Evolutionary conservation across 192 early-diverging fungal genomes (phyloP).

Genomic region (Coemansia guatemalensis): DNA sequence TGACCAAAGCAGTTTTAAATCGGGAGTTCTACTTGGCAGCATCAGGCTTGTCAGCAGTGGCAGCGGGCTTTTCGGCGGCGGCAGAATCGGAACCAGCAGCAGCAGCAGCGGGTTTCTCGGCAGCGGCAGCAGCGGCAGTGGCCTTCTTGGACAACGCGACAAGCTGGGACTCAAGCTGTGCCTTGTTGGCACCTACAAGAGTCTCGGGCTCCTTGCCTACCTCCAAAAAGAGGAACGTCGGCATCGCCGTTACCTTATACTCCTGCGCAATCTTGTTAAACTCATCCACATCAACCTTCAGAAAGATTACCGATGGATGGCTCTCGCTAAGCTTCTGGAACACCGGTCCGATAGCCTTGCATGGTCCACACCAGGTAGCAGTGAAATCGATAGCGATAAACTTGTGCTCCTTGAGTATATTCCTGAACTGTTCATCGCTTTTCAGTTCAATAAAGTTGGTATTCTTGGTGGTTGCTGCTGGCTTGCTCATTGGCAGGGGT

Average conservation of each 20-base stretch:
- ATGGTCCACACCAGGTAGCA: conserved; percentile 86
- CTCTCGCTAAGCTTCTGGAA: conserved; percentile 59
- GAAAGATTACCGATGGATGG: conserved; percentile 60
- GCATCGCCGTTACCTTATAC: conserved; percentile 65
- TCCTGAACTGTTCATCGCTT: conserved; percentile 8
- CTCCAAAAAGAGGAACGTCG: conserved; percentile 76
- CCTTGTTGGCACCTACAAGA: conserved; percentile 32
- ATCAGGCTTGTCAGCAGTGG: background rate
- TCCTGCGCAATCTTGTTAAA: conserved; percentile 37
- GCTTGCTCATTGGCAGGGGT: background rate
- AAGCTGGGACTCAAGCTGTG: conserved; percentile 5
- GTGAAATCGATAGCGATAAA: conserved; percentile 71
- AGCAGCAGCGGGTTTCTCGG: background rate
- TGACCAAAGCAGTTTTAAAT: background rate
- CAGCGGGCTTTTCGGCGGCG: background rate
- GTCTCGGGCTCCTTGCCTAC: conserved; percentile 57
- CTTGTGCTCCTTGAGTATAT: conserved; percentile 27
- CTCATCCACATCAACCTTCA: conserved; percentile 87
- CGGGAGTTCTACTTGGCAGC: background rate
- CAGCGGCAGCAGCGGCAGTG: background rate
- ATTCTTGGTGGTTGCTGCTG: background rate
- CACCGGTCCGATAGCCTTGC: conserved; percentile 69
- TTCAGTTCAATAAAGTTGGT: background rate
- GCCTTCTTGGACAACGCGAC: conserved; percentile 11
- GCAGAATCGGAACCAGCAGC: too few species aligned